phyloP scores from a whole-genome alignment of 2,329 filamentous ascomycete species.

The Aspergillus arachidicola region DNA sequence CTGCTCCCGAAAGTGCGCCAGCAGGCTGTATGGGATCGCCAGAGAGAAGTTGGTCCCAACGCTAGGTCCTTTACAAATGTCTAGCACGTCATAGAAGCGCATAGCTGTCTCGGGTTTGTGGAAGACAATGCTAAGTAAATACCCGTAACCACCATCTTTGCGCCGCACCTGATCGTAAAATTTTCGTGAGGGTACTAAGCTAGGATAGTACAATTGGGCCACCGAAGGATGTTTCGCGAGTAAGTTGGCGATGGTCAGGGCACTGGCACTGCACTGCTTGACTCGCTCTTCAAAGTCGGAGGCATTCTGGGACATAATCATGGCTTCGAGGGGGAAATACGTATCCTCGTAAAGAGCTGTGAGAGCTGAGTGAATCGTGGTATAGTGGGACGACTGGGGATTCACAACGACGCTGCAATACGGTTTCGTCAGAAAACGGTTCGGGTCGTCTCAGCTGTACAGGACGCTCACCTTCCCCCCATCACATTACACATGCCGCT shows the following conservation, averaged over 20 bases:
- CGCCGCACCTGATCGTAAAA: conserved; percentile 25
- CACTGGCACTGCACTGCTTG: conserved; percentile 22
- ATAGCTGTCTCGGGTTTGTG: conserved; percentile 19
- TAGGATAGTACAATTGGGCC: conserved; percentile 27
- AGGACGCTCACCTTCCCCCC: conserved; percentile 30
- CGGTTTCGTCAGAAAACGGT: not conserved
- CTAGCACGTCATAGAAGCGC: conserved; percentile 34
- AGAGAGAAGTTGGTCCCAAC: conserved; percentile 34
- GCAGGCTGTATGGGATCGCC: conserved; percentile 25
- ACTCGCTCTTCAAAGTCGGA: conserved; percentile 26
- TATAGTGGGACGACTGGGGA: conserved; percentile 48
- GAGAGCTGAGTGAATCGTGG: conserved; percentile 33
- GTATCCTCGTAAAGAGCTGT: conserved; percentile 19
- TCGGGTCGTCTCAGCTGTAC: not conserved
- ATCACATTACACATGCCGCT: conserved; percentile 61
- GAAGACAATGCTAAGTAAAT: conserved; percentile 29
- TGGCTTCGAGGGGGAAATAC: conserved; percentile 26
- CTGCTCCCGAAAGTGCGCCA: conserved; percentile 28
- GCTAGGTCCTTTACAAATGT: conserved; percentile 34
- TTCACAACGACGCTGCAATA: conserved; percentile 48
- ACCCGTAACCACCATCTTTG: conserved; percentile 26
- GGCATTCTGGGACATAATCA: conserved; percentile 25
- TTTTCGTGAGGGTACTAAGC: conserved; percentile 12
- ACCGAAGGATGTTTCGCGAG: conserved; percentile 22
- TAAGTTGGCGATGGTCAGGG: conserved; percentile 24